Evolutionary conservation across 441 rosid species (phyloP).

Genomic region (Lagerstroemia fauriei): DNA sequence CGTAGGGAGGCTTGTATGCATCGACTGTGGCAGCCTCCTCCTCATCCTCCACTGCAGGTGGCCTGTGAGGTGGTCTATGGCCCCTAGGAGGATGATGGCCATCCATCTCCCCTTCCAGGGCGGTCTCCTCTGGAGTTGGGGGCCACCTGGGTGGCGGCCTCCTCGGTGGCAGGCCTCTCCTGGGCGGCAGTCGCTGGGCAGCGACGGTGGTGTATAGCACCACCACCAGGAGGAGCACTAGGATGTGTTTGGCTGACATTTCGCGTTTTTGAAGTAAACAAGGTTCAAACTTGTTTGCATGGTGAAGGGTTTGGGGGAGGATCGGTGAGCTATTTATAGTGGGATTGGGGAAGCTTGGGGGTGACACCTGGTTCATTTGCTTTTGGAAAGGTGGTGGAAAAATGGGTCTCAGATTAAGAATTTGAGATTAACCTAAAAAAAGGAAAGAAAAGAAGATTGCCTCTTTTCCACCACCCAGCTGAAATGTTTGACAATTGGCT

Average conservation of each 20-base stretch:
- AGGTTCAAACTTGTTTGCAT: background rate
- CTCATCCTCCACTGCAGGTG: background rate
- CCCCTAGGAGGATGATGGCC: background rate
- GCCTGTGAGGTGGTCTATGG: background rate
- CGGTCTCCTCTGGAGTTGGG: background rate
- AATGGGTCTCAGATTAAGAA: background rate
- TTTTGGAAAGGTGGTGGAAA: background rate
- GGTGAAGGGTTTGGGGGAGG: background rate
- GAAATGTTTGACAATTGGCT: background rate
- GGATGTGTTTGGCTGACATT: background rate
- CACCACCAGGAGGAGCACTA: background rate
- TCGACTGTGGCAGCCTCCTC: background rate
- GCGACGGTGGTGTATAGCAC: background rate
- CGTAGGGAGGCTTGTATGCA: background rate
- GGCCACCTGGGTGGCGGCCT: background rate
- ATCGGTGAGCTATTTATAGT: background rate
- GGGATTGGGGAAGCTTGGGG: background rate
- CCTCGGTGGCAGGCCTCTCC: background rate
- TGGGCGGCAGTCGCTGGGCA: background rate
- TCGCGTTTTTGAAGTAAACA: background rate
- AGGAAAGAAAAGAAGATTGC: no score
- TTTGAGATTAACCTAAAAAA: background rate
- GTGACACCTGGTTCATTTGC: background rate
- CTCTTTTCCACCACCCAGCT: background rate
- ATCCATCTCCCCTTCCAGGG: background rate